Evolutionary conservation across 371 early-diverging fungal genomes (phyloP), one percentile per base, ranked within the genome.

Genomic region (Mortierella sp.): DNA sequence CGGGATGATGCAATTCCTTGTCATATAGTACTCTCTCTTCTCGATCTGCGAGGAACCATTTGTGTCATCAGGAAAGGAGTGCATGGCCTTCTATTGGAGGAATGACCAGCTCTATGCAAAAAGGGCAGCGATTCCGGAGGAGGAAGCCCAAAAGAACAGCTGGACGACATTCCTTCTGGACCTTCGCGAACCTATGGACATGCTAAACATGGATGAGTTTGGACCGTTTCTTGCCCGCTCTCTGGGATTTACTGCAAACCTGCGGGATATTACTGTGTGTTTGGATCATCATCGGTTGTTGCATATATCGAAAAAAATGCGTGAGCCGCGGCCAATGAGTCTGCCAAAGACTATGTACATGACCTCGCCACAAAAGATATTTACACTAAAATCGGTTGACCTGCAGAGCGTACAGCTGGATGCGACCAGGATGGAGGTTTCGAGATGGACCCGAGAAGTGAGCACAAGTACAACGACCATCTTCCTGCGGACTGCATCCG

Each of bases 61-160:
- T 50, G 90, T 89, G 6, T 81, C 83, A 50, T 91, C 92, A 1
- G 91, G 90, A 17, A 71, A 86, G 46, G 85, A 92, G 51, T 92
- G 93, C 67, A 93, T 96, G 93, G 94, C 91, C 4, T 96, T 96
- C 69, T 92, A 93, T 70, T 96, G 95, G 85, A 91, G 89, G 66
- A 94, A 93, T 3, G 96, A 96, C 80, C 92, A 92, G 70, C 81
- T 96, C 14, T 94, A 89, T 70, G 93, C 95, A 2, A 93, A 91
- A 69, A 76, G 89, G 34, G 92, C 89, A 2, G 72, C 72, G 34
- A 80, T 91, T 1, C 83, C 89, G 0, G 85, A 84, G 9, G 67
- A 81, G 6, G 72, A 80, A 6, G 48, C 34, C 2, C 50, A 67
- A 39, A 79, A 80, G 21, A 75, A 81, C 30, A 42, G 56, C 12